Conservation (phyloP, 2,329 filamentous ascomycete species). For the Aspergillus caelatus region DNA sequence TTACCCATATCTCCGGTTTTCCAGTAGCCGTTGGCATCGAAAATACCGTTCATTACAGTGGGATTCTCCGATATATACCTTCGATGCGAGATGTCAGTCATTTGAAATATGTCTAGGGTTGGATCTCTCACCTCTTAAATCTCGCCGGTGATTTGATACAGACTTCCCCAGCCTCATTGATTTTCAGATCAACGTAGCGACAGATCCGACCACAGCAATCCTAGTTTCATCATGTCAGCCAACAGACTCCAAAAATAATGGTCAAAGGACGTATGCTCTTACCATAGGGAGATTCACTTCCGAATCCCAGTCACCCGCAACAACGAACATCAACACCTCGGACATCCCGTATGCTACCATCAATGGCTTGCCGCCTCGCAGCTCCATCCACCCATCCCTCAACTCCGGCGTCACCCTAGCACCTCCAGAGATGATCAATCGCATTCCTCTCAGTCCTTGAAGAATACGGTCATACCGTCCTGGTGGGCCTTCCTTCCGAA, state of each 20-base stretch:
- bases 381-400: not conserved
- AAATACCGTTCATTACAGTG: not conserved
- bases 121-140: not conserved
- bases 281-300: not conserved
- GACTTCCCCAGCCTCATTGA: not conserved
- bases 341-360: not conserved
- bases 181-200: not conserved
- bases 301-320: not conserved
- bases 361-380: not conserved
- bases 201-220: not conserved
- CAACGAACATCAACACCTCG: not conserved
- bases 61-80: not conserved
- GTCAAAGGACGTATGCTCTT: too few species aligned
- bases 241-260: not conserved
- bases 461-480: not conserved
- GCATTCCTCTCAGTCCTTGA: not conserved
- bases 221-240: not conserved
- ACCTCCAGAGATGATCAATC: not conserved
- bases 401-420: not conserved
- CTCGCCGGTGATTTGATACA: not conserved
- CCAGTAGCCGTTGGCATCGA: not conserved
- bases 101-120: too few species aligned
- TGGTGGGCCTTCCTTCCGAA: not conserved
- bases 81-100: not conserved
- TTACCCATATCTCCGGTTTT: not conserved